Evolutionary conservation across 768 basidiomycete genomes (phyloP).

Genomic region (Xerocomus potaroensis): DNA sequence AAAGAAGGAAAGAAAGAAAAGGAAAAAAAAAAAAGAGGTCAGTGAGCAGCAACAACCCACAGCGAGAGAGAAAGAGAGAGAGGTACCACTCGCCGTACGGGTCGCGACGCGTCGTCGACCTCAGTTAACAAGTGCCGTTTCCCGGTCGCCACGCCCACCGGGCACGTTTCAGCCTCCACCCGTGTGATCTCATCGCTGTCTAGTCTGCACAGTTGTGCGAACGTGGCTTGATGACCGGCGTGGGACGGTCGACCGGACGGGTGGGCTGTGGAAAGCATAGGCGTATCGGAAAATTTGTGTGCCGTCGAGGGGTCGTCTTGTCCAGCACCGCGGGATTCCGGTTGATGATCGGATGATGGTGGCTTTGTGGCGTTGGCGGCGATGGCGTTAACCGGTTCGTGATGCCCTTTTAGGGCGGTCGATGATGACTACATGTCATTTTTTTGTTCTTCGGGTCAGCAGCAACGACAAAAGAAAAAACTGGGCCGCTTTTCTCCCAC

Average conservation of each 20-base stretch:
- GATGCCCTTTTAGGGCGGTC: constrained; percentile 8
- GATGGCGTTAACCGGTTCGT: constrained; percentile 12
- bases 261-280: too few relatives aligned
- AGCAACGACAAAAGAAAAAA: too few relatives aligned
- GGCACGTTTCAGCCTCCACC: too few relatives aligned
- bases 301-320: constrained; percentile 10
- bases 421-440: constrained; percentile 9
- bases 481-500: constrained; percentile 13
- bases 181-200: constrained; percentile 27
- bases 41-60: background rate
- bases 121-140: too few relatives aligned
- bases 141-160: too few relatives aligned
- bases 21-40: background rate
- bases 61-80: background rate
- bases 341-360: constrained; percentile 11
- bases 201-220: constrained; percentile 24
- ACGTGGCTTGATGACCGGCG: constrained; percentile 16
- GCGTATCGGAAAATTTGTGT: constrained; percentile 6
- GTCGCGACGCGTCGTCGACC: too few relatives aligned
- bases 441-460: constrained; percentile 12
- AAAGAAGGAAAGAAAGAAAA: too few relatives aligned
- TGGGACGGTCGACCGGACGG: constrained; percentile 22
- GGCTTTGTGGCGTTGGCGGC: constrained; percentile 8
- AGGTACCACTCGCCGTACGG: constrained; percentile 12
- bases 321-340: constrained; percentile 16